Base-by-base conservation (phyloP, 129 eudicot species). In the Lonicera japonica region DNA sequence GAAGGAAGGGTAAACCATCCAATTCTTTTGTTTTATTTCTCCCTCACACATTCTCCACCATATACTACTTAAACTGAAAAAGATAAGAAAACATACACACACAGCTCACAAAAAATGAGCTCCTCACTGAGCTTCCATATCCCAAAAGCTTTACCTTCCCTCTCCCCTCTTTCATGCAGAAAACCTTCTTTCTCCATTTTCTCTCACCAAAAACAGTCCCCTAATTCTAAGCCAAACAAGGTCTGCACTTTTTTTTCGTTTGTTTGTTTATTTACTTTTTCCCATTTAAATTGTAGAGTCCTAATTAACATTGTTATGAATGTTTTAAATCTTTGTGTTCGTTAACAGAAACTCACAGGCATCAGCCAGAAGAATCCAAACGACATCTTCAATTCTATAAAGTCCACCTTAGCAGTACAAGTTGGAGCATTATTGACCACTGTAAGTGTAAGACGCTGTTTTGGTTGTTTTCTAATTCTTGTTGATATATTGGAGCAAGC, bases 71-170 rank as follows among this genome's bases (percentile, higher is more conserved):
- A 29, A 23, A 64, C 54, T 24, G 13, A 50, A 46, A 60, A 64
- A 57, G 36, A 29, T 29, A 29, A 29, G 36, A 29, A 29, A 29
- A 75, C 70, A 43, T 54, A 63, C 61, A 56, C 7, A 75, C 74
- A 51, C 60, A 61, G 64, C 74, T 69, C 82, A 67, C 70, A 41
- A 55, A 66, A 7, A 47, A 88, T 84, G 92, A 88, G 88, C 80
- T 72, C 72, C 75, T 69, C 84, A 53, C 36, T 83, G 80, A 80
- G 83, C 78, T 76, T 76, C 77, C 77, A 68, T 65, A 60, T 77
- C 76, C 91, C 84, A 68, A 84, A 73, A 79, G 89, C 96, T 78
- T 66, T 84, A 70, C 96, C 89, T 74, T 68, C 82, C 71, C 75
- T 88, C 64, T 70, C 74, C 53, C 34, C 69, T 65, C 64, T 69